Percentiles rank a stretch among this genome's conserved stretches.
Evolutionary conservation across 129 eudicot genomes (phyloP).

Genomic region (Pulicaria dysenterica): DNA sequence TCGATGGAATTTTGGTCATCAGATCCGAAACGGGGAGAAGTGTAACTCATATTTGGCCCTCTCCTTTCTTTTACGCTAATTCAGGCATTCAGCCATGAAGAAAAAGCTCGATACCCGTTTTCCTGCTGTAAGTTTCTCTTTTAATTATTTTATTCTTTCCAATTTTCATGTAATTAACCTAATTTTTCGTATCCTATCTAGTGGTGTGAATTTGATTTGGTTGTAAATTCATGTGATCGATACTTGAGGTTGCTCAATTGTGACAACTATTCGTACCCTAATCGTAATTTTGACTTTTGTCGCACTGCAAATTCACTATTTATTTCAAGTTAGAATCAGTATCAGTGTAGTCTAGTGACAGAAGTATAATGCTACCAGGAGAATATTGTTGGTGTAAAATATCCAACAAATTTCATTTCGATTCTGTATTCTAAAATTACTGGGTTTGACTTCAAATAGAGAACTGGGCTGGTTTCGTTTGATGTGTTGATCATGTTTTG

Average conservation of each 20-base stretch:
- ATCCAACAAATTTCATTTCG: no score
- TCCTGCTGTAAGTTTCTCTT: constrained; percentile 55
- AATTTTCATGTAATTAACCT: constrained; percentile 9
- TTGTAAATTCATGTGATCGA: not conserved
- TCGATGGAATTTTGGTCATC: not conserved
- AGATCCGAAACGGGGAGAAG: not conserved
- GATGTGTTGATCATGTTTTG: no score
- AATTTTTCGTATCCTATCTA: not conserved
- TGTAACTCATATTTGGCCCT: not conserved
- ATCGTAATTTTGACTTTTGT: constrained; percentile 13
- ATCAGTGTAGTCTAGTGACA: not conserved
- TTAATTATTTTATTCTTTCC: not conserved
- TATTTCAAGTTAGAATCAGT: not conserved
- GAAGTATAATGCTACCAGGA: not conserved
- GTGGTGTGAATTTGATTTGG: not conserved
- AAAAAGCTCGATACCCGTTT: constrained; percentile 75
- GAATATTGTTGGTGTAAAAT: not conserved
- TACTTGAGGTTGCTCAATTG: constrained; percentile 12
- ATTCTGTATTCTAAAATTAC: not conserved
- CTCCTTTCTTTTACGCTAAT: not conserved
- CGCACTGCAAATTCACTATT: not conserved
- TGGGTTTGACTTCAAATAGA: not conserved
- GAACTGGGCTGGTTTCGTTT: no score
- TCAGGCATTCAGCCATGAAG: constrained; percentile 48
- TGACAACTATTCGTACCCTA: not conserved